These are phyloP conservation scores for Diaporthe citrichinensis DNA, from an alignment of 2,329 filamentous ascomycete species.

Conservation along the genomic window DNA sequence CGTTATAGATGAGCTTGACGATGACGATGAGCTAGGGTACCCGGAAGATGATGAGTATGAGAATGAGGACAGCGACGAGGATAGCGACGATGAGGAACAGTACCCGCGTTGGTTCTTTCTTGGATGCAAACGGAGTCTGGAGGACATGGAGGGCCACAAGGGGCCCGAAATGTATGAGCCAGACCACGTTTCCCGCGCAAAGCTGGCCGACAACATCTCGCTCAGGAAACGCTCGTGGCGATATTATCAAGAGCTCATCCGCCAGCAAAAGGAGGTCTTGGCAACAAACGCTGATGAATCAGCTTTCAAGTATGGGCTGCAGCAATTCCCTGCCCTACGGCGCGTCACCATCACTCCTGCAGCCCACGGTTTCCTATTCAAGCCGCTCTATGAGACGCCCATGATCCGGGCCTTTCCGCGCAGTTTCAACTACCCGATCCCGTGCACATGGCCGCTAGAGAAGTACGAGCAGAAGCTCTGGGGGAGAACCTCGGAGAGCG, in stretches of 20 bases:
- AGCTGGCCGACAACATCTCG: constrained; percentile 20
- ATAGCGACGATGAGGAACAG: not conserved
- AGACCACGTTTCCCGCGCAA: constrained; percentile 13
- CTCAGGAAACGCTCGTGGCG: constrained; percentile 43
- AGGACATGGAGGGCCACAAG: not conserved
- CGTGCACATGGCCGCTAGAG: constrained; percentile 49
- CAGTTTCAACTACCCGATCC: constrained; percentile 56
- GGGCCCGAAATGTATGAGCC: not conserved
- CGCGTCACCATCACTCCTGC: constrained; percentile 57
- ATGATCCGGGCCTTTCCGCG: constrained; percentile 57
- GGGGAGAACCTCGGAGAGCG: constrained; percentile 31
- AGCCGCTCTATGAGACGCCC: constrained; percentile 57
- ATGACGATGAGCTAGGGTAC: constrained; percentile 1
- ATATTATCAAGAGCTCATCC: constrained; percentile 51
- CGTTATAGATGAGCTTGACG: not conserved
- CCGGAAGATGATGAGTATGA: not conserved
- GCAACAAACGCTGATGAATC: constrained; percentile 36
- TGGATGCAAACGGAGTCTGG: not conserved
- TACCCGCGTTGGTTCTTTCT: not conserved
- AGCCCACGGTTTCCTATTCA: constrained; percentile 53
- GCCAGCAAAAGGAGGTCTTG: constrained; percentile 52
- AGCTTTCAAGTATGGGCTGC: constrained; percentile 48
- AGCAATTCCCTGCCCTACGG: constrained; percentile 52
- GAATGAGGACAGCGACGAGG: constrained; percentile 6
- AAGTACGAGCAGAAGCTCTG: not conserved